Base-by-base conservation (phyloP, 768 basidiomycete species). In the Rhizopogon salebrosus region DNA sequence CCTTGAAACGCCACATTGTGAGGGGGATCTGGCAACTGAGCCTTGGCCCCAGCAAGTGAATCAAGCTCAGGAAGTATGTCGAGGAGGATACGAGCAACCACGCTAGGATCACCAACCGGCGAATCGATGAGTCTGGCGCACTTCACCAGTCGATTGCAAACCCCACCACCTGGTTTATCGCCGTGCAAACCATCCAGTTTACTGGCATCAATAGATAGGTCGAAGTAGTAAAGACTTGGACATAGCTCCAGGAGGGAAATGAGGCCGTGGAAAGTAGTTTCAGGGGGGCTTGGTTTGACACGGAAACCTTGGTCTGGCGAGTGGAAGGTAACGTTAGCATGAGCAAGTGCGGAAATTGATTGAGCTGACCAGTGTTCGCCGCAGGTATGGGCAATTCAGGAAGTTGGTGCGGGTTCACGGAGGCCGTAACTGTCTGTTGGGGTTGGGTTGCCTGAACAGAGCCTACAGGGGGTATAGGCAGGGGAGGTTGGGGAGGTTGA, bases 61-160 rank as follows among this genome's bases (percentile, higher is more conserved):
- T 46, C 24, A 29, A 50, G 49, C 23, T 50, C 49, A 18, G 49
- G 49, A 14, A 50, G 49, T 41, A 50, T 50, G 20, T 48, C 24
- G 1, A 50, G 22, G 18, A 50, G 49, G 13, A 50, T 50, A 9
- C 20, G 49, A 18, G 49, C 49, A 11, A 50, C 49, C 6, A 18
- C 37, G 5, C 14, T 20, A 29, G 49, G 35, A 29, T 50, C 37
- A 18, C 41, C 16, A 16, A 50, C 16, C 18, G 37, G 49, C 41
- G 41, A 45, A 22, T 50, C 49, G 11, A 38, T 18, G 23, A 45
- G 37, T 24, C 18, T 38, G 16, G 49, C 35, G 10, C 26, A 18
- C 41, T 50, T 50, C 24, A 50, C 41, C 24, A 45, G 18, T 38
- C 35, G 35, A 29, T 50, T 45, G 29, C 49, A 45, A 48, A 50